Base-by-base conservation (phyloP, 805 yeast species). In the Wickerhamiella hasegawae region DNA sequence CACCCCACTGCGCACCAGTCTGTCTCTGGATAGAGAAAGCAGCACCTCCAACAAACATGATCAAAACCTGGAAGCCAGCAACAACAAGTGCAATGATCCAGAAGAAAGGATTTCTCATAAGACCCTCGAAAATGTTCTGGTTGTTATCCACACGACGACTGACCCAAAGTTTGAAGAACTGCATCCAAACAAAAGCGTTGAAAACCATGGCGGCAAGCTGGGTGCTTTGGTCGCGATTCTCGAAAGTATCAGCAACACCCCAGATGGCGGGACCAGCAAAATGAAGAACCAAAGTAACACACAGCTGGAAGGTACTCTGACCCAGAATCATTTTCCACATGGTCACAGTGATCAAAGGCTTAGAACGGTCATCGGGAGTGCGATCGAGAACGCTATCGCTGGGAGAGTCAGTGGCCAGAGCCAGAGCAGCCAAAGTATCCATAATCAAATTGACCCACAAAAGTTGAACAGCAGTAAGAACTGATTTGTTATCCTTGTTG, bases 251-350 rank as follows among this genome's bases (percentile, higher is more conserved):
- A 2, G 45, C 45, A 24, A 45, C 41, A 16, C 43, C 41, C 53
- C 83, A 79, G 21, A 84, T 58, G 31, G 57, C 35, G 12, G 58
- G 54, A 15, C 96, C 95, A 8, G 73, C 79, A 58, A 83, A 90
- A 55, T 84, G 90, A 31, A 90, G 58, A 9, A 66, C 63, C 51
- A 90, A 77, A 0, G 97, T 87, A 15, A 90, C 69, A 17, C 67
- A 53, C 42, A 90, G 66, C 63, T 90, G 99, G 41, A 73, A 68
- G 12, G 65, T 40, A 1, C 94, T 69, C 60, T 90, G 96, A 2
- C 94, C 90, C 33, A 85, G 41, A 46, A 90, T 90, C 96, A 90
- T 87, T 58, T 90, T 90, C 98, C 98, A 90, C 85, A 90, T 90
- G 8, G 94, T 78, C 3, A 76, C 74, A 4, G 93, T 66, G 45